Conservation (phyloP, 805 yeast genomes). For the Schizosaccharomyces cryophilus region DNA sequence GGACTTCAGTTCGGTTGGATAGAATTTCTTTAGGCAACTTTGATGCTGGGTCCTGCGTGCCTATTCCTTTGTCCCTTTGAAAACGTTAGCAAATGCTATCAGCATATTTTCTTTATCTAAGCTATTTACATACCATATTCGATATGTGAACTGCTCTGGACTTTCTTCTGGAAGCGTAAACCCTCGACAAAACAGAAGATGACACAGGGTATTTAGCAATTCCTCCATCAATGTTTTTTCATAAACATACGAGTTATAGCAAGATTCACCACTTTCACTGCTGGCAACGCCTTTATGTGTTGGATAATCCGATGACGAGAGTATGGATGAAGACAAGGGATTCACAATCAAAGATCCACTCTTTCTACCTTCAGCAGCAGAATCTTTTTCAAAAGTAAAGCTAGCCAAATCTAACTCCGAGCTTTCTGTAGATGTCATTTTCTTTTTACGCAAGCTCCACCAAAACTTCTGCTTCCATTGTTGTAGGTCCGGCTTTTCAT, state of each 20-base stretch:
- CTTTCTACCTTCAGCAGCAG: too few relatives aligned
- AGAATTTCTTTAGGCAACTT: constrained; percentile 22
- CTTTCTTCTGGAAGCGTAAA: background rate
- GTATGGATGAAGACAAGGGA: background rate
- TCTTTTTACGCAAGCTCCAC: background rate
- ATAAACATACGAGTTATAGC: background rate
- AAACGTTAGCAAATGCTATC: too few relatives aligned
- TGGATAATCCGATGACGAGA: background rate
- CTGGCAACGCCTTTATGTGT: background rate
- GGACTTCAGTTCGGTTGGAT: constrained; percentile 39
- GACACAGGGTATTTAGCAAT: background rate
- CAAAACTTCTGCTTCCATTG: background rate
- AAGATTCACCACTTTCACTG: background rate
- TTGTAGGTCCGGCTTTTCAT: background rate
- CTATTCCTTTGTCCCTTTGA: background rate
- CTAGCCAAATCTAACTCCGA: background rate
- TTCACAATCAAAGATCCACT: too few relatives aligned
- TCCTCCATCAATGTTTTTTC: constrained; percentile 3
- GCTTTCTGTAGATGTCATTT: background rate
- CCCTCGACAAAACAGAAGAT: background rate
- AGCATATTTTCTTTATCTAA: too few relatives aligned
- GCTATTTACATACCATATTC: constrained; percentile 34
- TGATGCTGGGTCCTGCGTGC: background rate
- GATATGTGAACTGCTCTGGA: constrained; percentile 15
- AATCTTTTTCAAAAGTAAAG: background rate